Base-by-base conservation (phyloP, 352 stramenopile species). In the Nothophytophthora sp. region DNA sequence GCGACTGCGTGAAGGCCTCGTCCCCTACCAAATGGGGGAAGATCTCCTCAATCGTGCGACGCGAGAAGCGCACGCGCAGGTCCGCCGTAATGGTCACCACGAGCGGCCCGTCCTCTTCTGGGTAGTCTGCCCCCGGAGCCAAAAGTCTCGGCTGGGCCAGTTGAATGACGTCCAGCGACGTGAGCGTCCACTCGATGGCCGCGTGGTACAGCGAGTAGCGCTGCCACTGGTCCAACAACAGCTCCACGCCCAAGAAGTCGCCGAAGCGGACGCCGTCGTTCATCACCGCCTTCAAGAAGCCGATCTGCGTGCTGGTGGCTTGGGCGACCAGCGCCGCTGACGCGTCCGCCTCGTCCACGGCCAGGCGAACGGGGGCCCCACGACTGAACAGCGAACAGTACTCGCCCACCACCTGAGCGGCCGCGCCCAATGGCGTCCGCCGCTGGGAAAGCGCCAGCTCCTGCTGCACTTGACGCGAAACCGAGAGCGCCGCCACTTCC, bases 351-450 rank as follows among this genome's bases (percentile, higher is more conserved):
- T 50, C 62, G 8, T 76, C 57, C 7, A 76, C 66, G 0, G 46
- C 32, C 16, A 81, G 53, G 24, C 74, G 50, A 6, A 87, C 58
- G 16, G 76, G 74, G 13, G 71, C 56, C 5, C 76, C 76, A 39
- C 55, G 70, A 33, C 63, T 52, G 44, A 88, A 88, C 12, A 77
- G 66, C 9, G 33, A 40, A 41, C 63, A 86, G 50, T 88, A 88
- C 53, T 86, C 69, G 25, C 58, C 60, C 32, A 82, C 67, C 27
- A 79, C 63, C 12, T 51, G 55, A 10, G 62, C 71, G 30, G 59
- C 47, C 13, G 53, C 65, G 16, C 45, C 63, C 19, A 50, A 19
- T 23, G 55, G 50, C 22, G 58, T 69, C 32, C 19, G 36, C 30
- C 35, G 61, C 24, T 50, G 52, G 18, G 39, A 75, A 24, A 73